Evolutionary conservation across 805 yeast genomes (phyloP), one percentile per base, ranked within the genome.

Genomic region (Ogataea paraovalis): DNA sequence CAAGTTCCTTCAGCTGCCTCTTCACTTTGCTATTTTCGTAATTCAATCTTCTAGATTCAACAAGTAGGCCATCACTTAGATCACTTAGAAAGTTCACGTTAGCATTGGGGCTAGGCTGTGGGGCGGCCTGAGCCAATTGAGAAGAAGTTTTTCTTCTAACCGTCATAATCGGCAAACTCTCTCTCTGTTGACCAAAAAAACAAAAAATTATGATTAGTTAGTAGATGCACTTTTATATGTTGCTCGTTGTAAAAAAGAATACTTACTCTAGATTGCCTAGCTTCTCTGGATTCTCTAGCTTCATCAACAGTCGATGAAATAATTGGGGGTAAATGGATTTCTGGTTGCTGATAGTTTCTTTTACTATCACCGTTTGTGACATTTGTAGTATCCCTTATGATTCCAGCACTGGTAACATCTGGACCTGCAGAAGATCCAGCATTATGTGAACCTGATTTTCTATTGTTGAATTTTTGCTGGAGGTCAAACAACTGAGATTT

Each of bases 61-160:
- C 68, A 16, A 86, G 71, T 52, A 86, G 67, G 48, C 83, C 84
- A 56, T 86, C 92, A 66, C 88, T 82, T 47, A 86, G 65, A 3
- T 86, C 88, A 48, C 85, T 85, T 14, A 85, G 81, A 59, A 85
- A 85, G 59, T 80, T 79, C 70, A 84, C 79, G 50, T 85, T 87
- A 53, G 80, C 80, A 19, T 80, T 80, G n/a, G 57, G 49, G 39
- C 48, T 41, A 38, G 43, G 16, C 12, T 47, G 43, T 33, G 44
- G 41, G 32, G 48, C 41, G 21, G 38, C 33, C 5, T 38, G 52
- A 20, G 45, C 27, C 21, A 49, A 34, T 32, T 49, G 56, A 2
- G 50, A 22, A n/a, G 53, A 42, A 23, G 47, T 39, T 40, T 46
- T 50, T 38, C 46, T 46, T 42, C 49, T 49, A 2, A 44, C 36